Conservation (phyloP, 495 filamentous ascomycete species). For the Cetradonia linearis region DNA sequence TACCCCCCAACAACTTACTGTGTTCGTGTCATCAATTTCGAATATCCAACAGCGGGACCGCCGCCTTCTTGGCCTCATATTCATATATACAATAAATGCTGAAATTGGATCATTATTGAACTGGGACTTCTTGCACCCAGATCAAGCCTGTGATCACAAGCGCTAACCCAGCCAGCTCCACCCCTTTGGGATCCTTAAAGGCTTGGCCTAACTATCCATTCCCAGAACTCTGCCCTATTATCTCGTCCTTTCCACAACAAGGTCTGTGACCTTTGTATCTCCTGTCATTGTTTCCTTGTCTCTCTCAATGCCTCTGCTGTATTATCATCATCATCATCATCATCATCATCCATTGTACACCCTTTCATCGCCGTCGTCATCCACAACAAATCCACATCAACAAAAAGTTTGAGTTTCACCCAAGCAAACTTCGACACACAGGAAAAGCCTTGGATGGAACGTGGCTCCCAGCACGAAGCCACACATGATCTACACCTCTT, state of each 20-base stretch:
- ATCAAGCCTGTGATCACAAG: not conserved
- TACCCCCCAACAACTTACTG: not conserved
- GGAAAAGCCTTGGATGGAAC: not conserved
- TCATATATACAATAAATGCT: not conserved
- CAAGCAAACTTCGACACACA: not conserved
- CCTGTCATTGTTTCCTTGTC: not conserved
- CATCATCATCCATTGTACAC: not conserved
- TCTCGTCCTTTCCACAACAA: not conserved
- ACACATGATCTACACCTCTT: not conserved
- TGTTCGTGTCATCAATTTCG: not conserved
- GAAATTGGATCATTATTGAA: no score
- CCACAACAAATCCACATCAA: not conserved
- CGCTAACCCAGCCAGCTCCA: constrained; percentile 6
- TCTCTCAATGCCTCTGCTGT: not conserved
- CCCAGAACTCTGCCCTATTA: not conserved
- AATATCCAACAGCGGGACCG: not conserved
- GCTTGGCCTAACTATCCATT: constrained; percentile 1
- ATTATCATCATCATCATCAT: no score
- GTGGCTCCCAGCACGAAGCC: not conserved
- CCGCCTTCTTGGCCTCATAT: not conserved
- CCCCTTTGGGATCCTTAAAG: not conserved
- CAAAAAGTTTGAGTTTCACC: not conserved
- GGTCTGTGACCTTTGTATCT: constrained; percentile 8
- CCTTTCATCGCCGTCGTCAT: no score
- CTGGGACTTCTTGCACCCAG: not conserved